Evolutionary conservation across 2,329 filamentous ascomycete genomes (phyloP).

Genomic region (Bertia moriformis): DNA sequence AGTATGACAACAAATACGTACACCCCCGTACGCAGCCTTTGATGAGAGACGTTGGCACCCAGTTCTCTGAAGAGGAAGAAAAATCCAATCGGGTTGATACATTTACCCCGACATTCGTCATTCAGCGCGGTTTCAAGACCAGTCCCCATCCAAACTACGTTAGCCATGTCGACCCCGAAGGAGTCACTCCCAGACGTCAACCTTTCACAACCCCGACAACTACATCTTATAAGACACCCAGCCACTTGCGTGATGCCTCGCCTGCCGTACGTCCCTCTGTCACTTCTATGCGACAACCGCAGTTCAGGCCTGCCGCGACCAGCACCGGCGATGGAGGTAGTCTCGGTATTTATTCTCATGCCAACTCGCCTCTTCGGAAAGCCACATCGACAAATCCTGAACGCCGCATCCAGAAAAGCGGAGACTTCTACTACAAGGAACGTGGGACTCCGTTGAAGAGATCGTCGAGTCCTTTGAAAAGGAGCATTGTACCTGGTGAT

Average conservation of each 20-base stretch:
- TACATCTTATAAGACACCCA: not conserved
- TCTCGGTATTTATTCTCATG: constrained; percentile 66
- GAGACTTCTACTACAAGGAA: not conserved
- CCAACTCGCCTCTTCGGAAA: constrained; percentile 72
- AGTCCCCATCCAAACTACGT: constrained; percentile 73
- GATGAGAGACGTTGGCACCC: constrained; percentile 65
- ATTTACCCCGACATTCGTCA: constrained; percentile 40
- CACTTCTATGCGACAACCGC: constrained; percentile 3
- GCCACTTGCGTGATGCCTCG: not conserved
- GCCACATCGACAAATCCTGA: constrained; percentile 19
- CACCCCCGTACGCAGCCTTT: constrained; percentile 74
- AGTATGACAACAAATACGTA: constrained; percentile 93
- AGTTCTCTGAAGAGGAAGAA: constrained; percentile 35
- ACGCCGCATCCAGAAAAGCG: not conserved
- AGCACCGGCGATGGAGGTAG: constrained; percentile 53
- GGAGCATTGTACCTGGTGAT: not conserved
- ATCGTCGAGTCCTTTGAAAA: not conserved
- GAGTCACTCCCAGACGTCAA: constrained; percentile 12
- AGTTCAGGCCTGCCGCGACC: constrained; percentile 6
- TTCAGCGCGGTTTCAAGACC: constrained; percentile 66
- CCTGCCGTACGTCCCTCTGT: constrained; percentile 4
- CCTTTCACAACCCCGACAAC: constrained; percentile 12
- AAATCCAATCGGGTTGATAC: constrained; percentile 26
- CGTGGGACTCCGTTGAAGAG: not conserved
- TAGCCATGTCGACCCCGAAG: constrained; percentile 56